A percentile compares a stretch with the other conserved stretches of the same genome.
Evolutionary conservation across 352 stramenopile species (phyloP).

Genomic region (Elongisporangium anandrum): DNA sequence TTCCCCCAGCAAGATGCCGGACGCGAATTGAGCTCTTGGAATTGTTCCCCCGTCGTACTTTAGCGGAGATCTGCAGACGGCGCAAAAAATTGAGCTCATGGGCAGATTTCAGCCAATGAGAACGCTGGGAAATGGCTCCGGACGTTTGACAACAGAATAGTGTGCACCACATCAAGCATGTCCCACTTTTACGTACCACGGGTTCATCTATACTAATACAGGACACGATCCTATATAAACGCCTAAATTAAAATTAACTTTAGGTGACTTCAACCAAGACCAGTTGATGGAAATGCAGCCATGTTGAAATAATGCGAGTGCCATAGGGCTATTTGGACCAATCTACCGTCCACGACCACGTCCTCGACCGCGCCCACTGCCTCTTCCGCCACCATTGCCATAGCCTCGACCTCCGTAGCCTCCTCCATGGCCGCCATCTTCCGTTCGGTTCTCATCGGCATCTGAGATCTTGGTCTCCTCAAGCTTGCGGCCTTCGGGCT

Average conservation of each 20-base stretch:
- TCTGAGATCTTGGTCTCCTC: slow-evolving; percentile 64
- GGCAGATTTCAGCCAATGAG: not conserved
- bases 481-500: slow-evolving; percentile 60
- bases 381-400: slow-evolving; percentile 13
- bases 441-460: slow-evolving; percentile 64
- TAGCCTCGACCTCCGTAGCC: slow-evolving; percentile 14
- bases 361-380: slow-evolving; percentile 22
- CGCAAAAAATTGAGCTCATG: not conserved
- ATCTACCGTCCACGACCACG: slow-evolving; percentile 24
- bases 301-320: slow-evolving; percentile 2
- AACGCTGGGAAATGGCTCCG: not conserved
- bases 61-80: not conserved
- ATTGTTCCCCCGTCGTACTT: not conserved
- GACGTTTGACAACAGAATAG: not conserved
- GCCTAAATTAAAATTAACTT: not conserved
- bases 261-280: not conserved
- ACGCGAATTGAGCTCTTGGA: not conserved
- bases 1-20: not conserved
- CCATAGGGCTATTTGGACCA: not conserved
- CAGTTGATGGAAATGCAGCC: not conserved
- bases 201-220: not conserved
- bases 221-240: not conserved
- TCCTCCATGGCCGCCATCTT: slow-evolving; percentile 27
- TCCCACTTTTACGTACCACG: not conserved
- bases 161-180: not conserved